Conservation (phyloP, 352 stramenopile species). For the Thalassiosira pacifica region DNA sequence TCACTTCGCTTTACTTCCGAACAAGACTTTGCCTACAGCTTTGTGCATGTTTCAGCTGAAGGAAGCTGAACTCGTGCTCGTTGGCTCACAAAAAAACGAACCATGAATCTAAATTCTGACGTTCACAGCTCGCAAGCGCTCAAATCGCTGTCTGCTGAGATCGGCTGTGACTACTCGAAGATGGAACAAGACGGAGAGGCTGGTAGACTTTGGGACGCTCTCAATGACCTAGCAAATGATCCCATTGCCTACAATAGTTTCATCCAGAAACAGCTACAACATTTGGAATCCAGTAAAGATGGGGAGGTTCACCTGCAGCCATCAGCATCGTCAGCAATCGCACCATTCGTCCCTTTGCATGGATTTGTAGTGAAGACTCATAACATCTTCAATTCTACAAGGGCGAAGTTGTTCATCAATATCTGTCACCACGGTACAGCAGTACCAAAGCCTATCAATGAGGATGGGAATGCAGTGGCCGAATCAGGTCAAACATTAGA, state of each 20-base stretch:
- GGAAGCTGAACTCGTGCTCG: no score
- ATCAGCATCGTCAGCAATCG: no score
- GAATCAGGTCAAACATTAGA: conserved; percentile 10
- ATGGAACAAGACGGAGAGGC: neutral
- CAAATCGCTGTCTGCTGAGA: conserved; percentile 11
- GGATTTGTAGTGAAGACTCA: no score
- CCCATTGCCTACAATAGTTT: conserved; percentile 11
- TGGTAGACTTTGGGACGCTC: conserved; percentile 17
- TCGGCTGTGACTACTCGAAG: conserved; percentile 13
- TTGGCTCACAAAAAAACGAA: neutral
- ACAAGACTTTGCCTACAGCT: no score
- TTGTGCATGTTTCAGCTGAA: no score
- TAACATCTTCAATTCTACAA: no score
- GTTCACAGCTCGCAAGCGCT: neutral
- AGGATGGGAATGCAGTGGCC: neutral
- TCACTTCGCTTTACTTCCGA: no score
- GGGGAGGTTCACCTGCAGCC: no score
- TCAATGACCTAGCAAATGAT: conserved; percentile 14
- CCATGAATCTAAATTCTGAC: conserved; percentile 2
- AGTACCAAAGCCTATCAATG: conserved; percentile 27
- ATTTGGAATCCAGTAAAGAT: no score
- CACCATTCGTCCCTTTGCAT: no score
- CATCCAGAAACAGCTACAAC: conserved; percentile 21
- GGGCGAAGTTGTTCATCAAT: conserved; percentile 52
- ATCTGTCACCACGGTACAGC: conserved; percentile 41